Percentiles rank a stretch among this genome's conserved stretches.
These are phyloP conservation scores for Brassica carinata DNA, from an alignment of 345 rosid genomes.

Conservation along the genomic window DNA sequence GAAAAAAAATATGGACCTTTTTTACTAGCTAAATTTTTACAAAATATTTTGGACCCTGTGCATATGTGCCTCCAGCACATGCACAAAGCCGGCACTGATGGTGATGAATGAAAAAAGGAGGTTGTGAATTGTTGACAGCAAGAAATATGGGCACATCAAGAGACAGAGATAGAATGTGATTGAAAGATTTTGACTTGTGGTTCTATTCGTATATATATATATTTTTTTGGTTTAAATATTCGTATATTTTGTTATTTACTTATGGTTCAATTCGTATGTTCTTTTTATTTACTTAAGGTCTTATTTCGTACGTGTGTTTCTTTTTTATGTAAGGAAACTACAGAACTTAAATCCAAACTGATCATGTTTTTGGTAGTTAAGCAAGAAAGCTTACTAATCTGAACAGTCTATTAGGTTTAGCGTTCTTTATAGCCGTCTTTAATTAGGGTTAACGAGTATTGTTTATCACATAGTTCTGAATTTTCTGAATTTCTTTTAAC, in stretches of 20 bases:
- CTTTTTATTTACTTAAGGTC: neutral
- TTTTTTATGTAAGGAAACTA: neutral
- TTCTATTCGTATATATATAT: conserved; percentile 26
- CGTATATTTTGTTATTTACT: neutral
- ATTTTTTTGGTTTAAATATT: too few species aligned
- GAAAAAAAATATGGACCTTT: too few species aligned
- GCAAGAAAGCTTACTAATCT: neutral
- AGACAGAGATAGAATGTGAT: conserved; percentile 26
- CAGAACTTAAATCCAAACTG: neutral
- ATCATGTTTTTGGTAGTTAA: neutral
- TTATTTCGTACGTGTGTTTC: neutral
- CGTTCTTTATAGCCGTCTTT: conserved; percentile 11
- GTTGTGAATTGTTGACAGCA: conserved; percentile 42
- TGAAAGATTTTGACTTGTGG: conserved; percentile 33
- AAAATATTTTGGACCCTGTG: too few species aligned
- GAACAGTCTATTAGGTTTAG: neutral
- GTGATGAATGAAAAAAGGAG: conserved; percentile 31
- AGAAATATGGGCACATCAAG: conserved; percentile 42
- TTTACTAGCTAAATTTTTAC: too few species aligned
- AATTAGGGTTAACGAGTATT: conserved; percentile 8
- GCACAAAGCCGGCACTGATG: too few species aligned
- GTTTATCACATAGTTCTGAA: neutral
- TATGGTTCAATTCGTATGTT: conserved; percentile 3
- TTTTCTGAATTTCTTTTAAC: neutral
- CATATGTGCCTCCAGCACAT: too few species aligned